Base-by-base conservation (phyloP, 2,329 filamentous ascomycete species). In the Phialemoniopsis sp. region DNA sequence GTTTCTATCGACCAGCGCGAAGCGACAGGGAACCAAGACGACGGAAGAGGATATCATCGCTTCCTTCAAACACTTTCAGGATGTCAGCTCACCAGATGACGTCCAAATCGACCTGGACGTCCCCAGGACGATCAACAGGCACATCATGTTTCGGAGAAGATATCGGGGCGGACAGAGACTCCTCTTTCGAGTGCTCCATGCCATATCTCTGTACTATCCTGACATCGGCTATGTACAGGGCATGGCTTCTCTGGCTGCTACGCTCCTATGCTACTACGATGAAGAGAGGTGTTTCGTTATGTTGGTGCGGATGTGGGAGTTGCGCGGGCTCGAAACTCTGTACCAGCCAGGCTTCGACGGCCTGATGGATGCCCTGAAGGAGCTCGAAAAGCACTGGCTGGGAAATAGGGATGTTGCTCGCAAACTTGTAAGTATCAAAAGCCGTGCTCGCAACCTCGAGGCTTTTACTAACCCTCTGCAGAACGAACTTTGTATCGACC, bases 71-170 rank as follows among this genome's bases (percentile, higher is more conserved):
- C 76, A 79, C 32, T 75, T 94, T 19, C 84, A 94, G 54, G 70
- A 80, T 13, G 68, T 81, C 43, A 80, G 80, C 39, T 95, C 87
- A 3, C 82, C 89, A 1, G 93, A 98, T 56, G 93, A 98, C 60
- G 82, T 91, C 16, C 93, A 98, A 64, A 98, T 98, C 52, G 93
- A 98, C 60, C 80, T 97, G 32, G 93, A 98, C 59, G 93, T 98
- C 14, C 93, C 93, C 1, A 78, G 93, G 39, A 97, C 93, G 5
- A 95, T 98, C 59, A 94, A 82, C 60, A 82, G 87, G 46, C 93
- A 98, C 64, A 91, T 98, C 60, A 96, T 98, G 91, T 98, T 98
- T 58, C 82, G 93, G 34, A 78, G 82, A 46, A 78, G 93, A 37
- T 98, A 98, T 64, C 80, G 89, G 17, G 93, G 93, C 44, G 93